Percentiles rank a stretch among this genome's conserved stretches.
phyloP scores from a whole-genome alignment of 2,329 filamentous ascomycete species.

The Diaporthe longicolla region DNA sequence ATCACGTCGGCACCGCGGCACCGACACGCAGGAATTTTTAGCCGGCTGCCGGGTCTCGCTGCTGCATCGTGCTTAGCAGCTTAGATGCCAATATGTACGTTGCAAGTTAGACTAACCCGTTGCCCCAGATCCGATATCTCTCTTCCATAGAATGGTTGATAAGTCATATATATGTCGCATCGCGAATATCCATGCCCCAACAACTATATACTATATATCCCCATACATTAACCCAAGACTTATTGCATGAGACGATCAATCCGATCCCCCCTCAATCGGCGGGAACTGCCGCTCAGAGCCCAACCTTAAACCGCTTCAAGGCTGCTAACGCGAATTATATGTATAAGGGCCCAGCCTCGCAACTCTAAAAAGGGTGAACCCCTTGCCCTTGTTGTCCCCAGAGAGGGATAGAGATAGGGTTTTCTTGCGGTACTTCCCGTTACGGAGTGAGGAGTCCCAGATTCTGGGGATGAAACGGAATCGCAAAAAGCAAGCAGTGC shows the following conservation, averaged over 20 bases:
- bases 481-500: not conserved
- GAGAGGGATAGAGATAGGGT: not conserved
- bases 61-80: not conserved
- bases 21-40: not conserved
- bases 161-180: not conserved
- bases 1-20: not conserved
- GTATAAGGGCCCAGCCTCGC: not conserved
- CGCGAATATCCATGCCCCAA: not conserved
- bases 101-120: not conserved
- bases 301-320: not conserved
- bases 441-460: not conserved
- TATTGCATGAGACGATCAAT: slow-evolving; percentile 16
- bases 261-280: not conserved
- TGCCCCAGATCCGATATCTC: not conserved
- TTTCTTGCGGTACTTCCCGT: slow-evolving; percentile 24
- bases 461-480: not conserved
- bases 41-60: not conserved
- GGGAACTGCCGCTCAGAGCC: slow-evolving; percentile 7
- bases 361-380: not conserved
- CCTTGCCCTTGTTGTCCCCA: slow-evolving; percentile 8
- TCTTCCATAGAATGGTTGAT: no score
- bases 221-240: not conserved
- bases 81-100: not conserved
- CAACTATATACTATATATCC: not conserved
- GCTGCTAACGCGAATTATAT: not conserved